Conservation (phyloP, 2,329 filamentous ascomycete genomes). For the Fusarium newnesense region DNA sequence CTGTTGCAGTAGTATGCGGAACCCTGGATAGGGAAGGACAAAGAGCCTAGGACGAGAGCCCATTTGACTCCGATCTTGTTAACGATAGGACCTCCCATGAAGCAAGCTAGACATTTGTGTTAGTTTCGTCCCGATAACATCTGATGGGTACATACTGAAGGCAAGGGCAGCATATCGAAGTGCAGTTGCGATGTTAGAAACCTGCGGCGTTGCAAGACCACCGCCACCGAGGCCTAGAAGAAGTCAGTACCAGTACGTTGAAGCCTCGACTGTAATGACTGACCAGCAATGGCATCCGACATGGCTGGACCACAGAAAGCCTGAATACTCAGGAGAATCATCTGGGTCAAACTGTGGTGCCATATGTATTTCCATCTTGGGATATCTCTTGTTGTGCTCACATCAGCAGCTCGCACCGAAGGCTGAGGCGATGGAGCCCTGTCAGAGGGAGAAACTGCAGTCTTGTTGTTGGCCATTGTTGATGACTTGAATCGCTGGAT, state of each 20-base stretch:
- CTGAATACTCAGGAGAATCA: constrained; percentile 15
- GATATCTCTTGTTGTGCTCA: neutral
- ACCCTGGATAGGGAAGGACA: neutral
- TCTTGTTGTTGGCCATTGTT: constrained; percentile 3
- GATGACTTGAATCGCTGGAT: too few species aligned
- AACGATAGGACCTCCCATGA: constrained; percentile 11
- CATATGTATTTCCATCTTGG: constrained; percentile 14
- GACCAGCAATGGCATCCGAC: constrained; percentile 14
- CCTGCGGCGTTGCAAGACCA: constrained; percentile 13
- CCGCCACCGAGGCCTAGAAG: neutral
- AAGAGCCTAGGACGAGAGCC: constrained; percentile 8
- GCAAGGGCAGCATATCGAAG: constrained; percentile 10
- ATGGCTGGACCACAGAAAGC: constrained; percentile 18
- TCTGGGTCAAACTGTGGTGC: constrained; percentile 12
- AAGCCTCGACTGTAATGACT: accelerated
- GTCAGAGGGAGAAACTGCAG: neutral
- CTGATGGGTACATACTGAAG: neutral
- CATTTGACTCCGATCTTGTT: constrained; percentile 19
- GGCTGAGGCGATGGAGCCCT: neutral
- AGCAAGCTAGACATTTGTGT: neutral
- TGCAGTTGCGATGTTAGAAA: constrained; percentile 4
- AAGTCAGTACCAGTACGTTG: neutral
- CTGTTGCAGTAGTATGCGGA: constrained; percentile 20
- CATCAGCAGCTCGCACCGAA: neutral
- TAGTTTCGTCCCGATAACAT: accelerated